Percentiles rank a stretch among this genome's conserved stretches.
Evolutionary conservation across 148 eudicot genomes (phyloP).

Genomic region (Gaultheria prostrata): DNA sequence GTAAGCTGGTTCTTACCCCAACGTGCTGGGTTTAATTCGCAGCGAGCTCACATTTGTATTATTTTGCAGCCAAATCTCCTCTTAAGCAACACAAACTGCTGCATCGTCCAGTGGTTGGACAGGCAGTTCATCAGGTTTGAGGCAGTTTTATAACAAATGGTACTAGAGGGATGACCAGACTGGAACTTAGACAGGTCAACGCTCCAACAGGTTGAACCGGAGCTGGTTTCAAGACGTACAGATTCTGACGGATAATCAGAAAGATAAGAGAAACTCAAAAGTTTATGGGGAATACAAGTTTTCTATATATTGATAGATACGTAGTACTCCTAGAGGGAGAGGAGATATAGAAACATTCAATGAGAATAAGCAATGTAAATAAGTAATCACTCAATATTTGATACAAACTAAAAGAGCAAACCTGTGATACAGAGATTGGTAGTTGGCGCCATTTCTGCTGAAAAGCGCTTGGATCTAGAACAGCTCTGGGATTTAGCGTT

Average conservation of each 20-base stretch:
- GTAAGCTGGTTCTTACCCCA: no score
- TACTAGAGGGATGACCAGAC: no score
- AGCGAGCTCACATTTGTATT: no score
- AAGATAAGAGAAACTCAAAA: background rate
- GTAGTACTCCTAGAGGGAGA: background rate
- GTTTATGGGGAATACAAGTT: background rate
- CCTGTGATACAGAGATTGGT: conserved; percentile 76
- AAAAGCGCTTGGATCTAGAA: conserved; percentile 69
- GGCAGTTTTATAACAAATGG: no score
- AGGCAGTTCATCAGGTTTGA: no score
- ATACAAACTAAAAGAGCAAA: conserved; percentile 26
- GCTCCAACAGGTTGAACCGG: no score
- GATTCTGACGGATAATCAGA: background rate
- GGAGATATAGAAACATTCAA: background rate
- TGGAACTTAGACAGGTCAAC: no score
- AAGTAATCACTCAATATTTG: background rate
- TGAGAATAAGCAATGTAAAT: background rate
- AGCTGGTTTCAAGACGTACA: background rate
- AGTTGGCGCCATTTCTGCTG: conserved; percentile 99
- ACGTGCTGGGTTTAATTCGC: no score
- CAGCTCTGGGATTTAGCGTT: conserved; percentile 80
- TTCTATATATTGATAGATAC: background rate
- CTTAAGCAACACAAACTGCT: no score
- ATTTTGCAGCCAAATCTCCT: no score
- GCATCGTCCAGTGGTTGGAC: no score